These are phyloP conservation scores for Eimeria praecox DNA, from an alignment of 169 alveolate genomes.

Conservation along the genomic window DNA sequence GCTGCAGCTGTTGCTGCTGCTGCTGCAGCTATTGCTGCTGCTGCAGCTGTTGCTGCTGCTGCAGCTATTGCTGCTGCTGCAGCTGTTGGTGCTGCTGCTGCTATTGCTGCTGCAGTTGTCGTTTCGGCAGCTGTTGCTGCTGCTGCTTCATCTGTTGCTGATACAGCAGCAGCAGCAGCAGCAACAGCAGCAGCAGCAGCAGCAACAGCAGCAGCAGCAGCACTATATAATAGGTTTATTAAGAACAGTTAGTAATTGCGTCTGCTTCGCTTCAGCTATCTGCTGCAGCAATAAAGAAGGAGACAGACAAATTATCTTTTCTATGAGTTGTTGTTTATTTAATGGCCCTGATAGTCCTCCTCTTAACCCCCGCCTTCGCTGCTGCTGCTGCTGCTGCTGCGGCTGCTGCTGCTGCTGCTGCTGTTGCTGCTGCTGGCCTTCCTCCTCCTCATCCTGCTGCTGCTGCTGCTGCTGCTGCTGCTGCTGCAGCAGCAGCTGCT, in stretches of 20 bases:
- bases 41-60: not conserved
- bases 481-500: conserved; percentile 49
- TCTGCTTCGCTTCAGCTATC: not conserved
- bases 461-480: not conserved
- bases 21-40: no score
- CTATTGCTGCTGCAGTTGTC: not conserved
- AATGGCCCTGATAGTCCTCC: not conserved
- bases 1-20: no score
- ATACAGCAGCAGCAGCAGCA: conserved; percentile 15
- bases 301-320: not conserved
- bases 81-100: not conserved
- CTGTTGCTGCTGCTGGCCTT: conserved; percentile 65
- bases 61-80: conserved; percentile 25
- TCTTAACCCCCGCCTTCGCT: not conserved
- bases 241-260: not conserved
- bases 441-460: no score
- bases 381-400: conserved; percentile 29
- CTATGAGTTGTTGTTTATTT: conserved; percentile 3
- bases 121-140: not conserved
- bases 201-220: not conserved
- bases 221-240: not conserved
- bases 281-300: not conserved
- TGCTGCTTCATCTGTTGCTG: not conserved
- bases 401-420: not conserved
- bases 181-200: conserved; percentile 4